Evolutionary conservation across 306 rosid species (phyloP).

Genomic region (cucumber (Cucumis sativus)): DNA sequence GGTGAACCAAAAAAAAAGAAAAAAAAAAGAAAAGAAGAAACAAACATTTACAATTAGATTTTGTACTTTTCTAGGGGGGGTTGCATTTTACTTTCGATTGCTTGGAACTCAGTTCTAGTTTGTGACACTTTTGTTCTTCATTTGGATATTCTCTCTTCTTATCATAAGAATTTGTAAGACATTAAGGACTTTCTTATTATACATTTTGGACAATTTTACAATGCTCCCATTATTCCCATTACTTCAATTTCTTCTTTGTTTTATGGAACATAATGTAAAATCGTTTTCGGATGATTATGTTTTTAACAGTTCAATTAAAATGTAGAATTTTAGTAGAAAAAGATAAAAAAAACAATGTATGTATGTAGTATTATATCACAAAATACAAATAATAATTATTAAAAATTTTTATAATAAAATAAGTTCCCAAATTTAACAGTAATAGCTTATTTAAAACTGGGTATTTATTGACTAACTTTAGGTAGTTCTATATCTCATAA

Average conservation of each 20-base stretch:
- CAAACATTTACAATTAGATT: conserved; percentile 14
- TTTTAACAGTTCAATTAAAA: too few species aligned
- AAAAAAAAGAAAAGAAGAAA: background rate
- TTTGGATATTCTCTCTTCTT: background rate
- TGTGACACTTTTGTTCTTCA: background rate
- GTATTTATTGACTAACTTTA: too few species aligned
- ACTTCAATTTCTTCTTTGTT: background rate
- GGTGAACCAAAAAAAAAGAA: conserved; percentile 1
- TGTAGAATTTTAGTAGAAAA: too few species aligned
- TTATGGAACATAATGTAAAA: too few species aligned
- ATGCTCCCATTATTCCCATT: background rate
- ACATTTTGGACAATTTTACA: background rate
- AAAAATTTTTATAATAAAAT: too few species aligned
- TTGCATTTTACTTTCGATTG: background rate
- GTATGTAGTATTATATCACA: too few species aligned
- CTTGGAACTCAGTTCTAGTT: conserved; percentile 7
- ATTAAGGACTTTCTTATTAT: background rate
- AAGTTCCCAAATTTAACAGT: too few species aligned
- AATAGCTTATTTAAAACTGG: too few species aligned
- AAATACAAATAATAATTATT: too few species aligned
- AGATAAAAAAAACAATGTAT: too few species aligned
- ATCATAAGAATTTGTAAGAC: background rate
- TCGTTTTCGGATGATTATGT: too few species aligned
- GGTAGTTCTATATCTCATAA: too few species aligned
- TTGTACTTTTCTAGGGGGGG: conserved; percentile 9